These are phyloP conservation scores for Didymella pinodella DNA, from an alignment of 2,329 filamentous ascomycete genomes.

Conservation along the genomic window DNA sequence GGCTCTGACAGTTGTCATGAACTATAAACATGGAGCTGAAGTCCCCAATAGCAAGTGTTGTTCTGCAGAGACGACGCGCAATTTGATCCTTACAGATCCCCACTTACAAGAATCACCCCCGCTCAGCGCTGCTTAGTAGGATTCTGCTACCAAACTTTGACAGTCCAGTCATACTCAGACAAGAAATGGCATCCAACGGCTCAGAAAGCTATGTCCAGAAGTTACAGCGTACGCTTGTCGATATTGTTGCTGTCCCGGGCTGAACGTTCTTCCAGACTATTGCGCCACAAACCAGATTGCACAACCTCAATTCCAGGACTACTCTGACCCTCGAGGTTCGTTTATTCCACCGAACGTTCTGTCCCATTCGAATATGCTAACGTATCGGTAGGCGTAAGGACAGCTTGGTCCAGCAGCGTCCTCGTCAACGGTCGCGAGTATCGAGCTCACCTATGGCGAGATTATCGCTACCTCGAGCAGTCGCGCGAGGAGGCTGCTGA, in stretches of 20 bases:
- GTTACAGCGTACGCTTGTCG: conserved; percentile 41
- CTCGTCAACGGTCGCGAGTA: conserved; percentile 47
- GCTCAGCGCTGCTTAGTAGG: conserved; percentile 27
- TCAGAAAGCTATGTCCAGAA: conserved; percentile 44
- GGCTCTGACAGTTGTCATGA: conserved; percentile 32
- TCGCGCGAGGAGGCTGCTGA: conserved; percentile 50
- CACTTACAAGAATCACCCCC: conserved; percentile 36
- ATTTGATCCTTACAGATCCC: conserved; percentile 32
- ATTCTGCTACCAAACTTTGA: conserved; percentile 22
- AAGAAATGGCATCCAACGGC: conserved; percentile 41
- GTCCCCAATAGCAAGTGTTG: conserved; percentile 33
- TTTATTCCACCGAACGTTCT: background rate
- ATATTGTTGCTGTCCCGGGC: conserved; percentile 15
- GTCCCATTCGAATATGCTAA: conserved; percentile 20
- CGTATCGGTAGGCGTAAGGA: conserved; percentile 40
- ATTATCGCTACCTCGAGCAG: conserved; percentile 48
- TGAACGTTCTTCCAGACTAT: conserved; percentile 35
- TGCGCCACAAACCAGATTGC: conserved; percentile 46
- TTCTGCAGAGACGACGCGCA: conserved; percentile 34
- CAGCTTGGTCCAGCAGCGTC: conserved; percentile 49
- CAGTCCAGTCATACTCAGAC: conserved; percentile 25
- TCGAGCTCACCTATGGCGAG: conserved; percentile 46
- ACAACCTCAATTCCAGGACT: conserved; percentile 49
- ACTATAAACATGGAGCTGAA: conserved; percentile 44
- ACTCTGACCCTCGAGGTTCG: conserved; percentile 49